A percentile compares a stretch with the other conserved stretches of the same genome.
Conservation (phyloP, 116 monocot genomes). For the Trichopus zeylanicus region DNA sequence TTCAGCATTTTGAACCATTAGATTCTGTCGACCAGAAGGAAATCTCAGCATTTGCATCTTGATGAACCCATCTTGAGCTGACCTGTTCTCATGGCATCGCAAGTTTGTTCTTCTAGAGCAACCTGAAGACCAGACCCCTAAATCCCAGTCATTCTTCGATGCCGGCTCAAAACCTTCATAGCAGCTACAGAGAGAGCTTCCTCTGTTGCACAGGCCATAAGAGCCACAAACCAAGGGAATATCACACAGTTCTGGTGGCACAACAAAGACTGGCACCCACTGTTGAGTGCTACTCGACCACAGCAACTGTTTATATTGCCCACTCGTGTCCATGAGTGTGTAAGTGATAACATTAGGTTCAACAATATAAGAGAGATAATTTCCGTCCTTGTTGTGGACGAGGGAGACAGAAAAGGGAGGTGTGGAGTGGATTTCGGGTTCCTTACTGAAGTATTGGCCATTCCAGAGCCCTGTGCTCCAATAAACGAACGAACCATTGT, state of each 20-base stretch:
- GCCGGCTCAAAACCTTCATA: slow-evolving; percentile 4
- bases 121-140: slow-evolving; percentile 1
- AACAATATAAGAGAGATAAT: no score
- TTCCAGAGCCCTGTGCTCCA: no score
- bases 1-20: neutral
- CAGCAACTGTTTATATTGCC: neutral
- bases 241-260: slow-evolving; percentile 3
- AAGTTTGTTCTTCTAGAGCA: slow-evolving; percentile 10
- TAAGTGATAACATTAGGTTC: no score
- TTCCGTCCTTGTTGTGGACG: no score
- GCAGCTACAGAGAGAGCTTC: slow-evolving; percentile 6
- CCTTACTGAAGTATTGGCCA: no score
- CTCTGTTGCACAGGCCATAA: slow-evolving; percentile 6
- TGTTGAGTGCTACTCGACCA: neutral
- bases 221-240: slow-evolving; percentile 8
- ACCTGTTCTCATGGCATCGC: neutral
- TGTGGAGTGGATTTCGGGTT: no score
- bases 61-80: slow-evolving; percentile 13
- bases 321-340: neutral
- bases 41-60: neutral
- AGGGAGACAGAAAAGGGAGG: no score
- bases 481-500: no score
- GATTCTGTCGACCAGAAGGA: neutral
- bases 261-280: neutral
- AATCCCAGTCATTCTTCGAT: slow-evolving; percentile 10